Evolutionary conservation across 1,284 basidiomycete species (phyloP).

Genomic region (Mycena sp.): DNA sequence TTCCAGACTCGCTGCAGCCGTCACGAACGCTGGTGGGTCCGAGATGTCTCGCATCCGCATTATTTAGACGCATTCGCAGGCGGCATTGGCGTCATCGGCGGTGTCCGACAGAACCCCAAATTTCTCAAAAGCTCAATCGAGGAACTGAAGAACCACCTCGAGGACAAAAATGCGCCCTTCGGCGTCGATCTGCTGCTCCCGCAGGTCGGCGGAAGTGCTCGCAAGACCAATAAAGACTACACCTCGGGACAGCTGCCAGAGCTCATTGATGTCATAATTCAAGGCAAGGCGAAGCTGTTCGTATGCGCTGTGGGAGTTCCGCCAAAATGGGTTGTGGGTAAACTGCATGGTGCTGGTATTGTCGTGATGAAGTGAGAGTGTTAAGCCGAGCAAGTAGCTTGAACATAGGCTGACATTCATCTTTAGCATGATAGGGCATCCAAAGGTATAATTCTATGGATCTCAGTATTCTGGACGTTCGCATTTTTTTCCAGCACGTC

Average conservation of each 20-base stretch:
- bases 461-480: not conserved
- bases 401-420: not conserved
- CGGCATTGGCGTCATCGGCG: slow-evolving; percentile 88
- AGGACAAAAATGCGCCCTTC: slow-evolving; percentile 81
- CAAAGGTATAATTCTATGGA: slow-evolving; percentile 63
- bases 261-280: slow-evolving; percentile 84
- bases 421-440: slow-evolving; percentile 87
- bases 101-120: slow-evolving; percentile 76
- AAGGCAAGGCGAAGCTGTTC: slow-evolving; percentile 79
- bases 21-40: slow-evolving; percentile 60
- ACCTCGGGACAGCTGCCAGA: slow-evolving; percentile 80
- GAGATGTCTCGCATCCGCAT: not conserved
- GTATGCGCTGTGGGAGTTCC: slow-evolving; percentile 90
- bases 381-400: not conserved
- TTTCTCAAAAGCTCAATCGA: slow-evolving; percentile 69
- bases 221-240: slow-evolving; percentile 87
- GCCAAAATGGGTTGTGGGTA: slow-evolving; percentile 83
- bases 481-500: slow-evolving; percentile 64
- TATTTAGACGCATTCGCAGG: slow-evolving; percentile 44
- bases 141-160: slow-evolving; percentile 75
- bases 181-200: slow-evolving; percentile 86
- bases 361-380: slow-evolving; percentile 83
- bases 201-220: slow-evolving; percentile 79
- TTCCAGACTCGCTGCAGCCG: slow-evolving; percentile 78
- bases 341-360: slow-evolving; percentile 81